Evolutionary conservation across 225 moss, liverwort and hornwort genomes (phyloP).

Genomic region (Polytrichum commune): DNA sequence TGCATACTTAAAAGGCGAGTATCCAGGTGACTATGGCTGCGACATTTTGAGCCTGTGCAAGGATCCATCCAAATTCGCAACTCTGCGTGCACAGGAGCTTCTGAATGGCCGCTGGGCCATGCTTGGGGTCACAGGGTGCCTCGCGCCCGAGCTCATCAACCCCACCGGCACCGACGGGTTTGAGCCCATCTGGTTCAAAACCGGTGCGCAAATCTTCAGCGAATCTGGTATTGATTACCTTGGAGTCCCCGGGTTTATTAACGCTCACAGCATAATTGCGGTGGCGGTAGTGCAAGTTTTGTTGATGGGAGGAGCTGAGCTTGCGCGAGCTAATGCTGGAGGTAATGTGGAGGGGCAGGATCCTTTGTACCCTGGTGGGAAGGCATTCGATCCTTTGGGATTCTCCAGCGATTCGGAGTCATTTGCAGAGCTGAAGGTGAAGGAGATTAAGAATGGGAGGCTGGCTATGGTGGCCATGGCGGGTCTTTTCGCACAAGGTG

Average conservation of each 20-base stretch:
- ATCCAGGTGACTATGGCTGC: conserved; percentile 47
- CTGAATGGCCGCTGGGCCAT: conserved; percentile 61
- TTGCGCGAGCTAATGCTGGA: conserved; percentile 24
- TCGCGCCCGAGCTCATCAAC: conserved; percentile 34
- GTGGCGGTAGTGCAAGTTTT: conserved; percentile 28
- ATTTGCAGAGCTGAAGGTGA: conserved; percentile 46
- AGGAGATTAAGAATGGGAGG: conserved; percentile 53
- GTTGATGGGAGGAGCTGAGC: conserved; percentile 37
- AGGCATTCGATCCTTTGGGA: conserved; percentile 48
- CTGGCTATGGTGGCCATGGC: conserved; percentile 60
- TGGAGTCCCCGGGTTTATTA: conserved; percentile 28
- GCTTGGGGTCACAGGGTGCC: conserved; percentile 42
- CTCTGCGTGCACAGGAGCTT: conserved; percentile 38
- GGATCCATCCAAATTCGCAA: conserved; percentile 25
- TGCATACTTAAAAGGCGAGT: conserved; percentile 34
- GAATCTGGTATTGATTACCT: conserved; percentile 42
- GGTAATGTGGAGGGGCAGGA: conserved; percentile 18
- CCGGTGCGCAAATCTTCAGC: conserved; percentile 41
- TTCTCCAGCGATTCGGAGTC: conserved; percentile 38
- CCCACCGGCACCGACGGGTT: conserved; percentile 17
- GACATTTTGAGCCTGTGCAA: conserved; percentile 34
- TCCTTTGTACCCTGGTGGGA: conserved; percentile 42
- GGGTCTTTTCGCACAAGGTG: conserved; percentile 44
- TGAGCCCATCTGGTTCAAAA: conserved; percentile 43
- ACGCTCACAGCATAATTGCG: conserved; percentile 34